Evolutionary conservation across 345 rosid genomes (phyloP).

Genomic region (Laguncularia racemosa): DNA sequence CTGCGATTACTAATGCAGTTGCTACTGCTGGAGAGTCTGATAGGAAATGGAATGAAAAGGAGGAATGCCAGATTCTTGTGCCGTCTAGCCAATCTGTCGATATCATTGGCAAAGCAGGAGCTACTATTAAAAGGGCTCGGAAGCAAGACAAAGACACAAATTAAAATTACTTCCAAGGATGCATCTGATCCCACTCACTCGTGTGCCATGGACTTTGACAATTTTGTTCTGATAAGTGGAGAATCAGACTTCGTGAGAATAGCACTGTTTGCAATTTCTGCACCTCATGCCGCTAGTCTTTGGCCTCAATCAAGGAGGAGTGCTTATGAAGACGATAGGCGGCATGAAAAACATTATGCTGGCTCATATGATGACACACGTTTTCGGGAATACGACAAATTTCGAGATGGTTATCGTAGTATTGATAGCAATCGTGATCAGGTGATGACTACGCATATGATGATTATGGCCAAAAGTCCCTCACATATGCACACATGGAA

Average conservation of each 20-base stretch:
- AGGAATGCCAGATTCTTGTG: slow-evolving; percentile 80
- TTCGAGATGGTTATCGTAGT: slow-evolving; percentile 40
- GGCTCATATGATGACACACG: slow-evolving; percentile 56
- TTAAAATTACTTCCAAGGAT: slow-evolving; percentile 75
- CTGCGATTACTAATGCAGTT: slow-evolving; percentile 54
- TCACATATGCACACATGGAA: too few relatives aligned
- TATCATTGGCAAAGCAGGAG: slow-evolving; percentile 86
- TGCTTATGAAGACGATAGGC: slow-evolving; percentile 67
- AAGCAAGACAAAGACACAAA: slow-evolving; percentile 53
- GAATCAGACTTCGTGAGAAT: slow-evolving; percentile 71
- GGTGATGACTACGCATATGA: too few relatives aligned
- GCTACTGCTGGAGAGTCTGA: slow-evolving; percentile 43
- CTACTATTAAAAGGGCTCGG: slow-evolving; percentile 73
- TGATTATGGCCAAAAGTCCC: too few relatives aligned
- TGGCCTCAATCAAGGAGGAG: slow-evolving; percentile 77
- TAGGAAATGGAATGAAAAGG: slow-evolving; percentile 41
- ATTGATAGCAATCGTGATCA: slow-evolving; percentile 56
- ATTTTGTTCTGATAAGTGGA: slow-evolving; percentile 69
- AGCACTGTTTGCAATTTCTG: slow-evolving; percentile 78
- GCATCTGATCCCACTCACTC: slow-evolving; percentile 70
- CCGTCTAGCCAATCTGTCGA: slow-evolving; percentile 93
- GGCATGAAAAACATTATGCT: slow-evolving; percentile 49
- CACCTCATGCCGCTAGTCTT: slow-evolving; percentile 39
- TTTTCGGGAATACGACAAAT: slow-evolving; percentile 34
- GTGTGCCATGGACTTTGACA: slow-evolving; percentile 93